Evolutionary conservation across 352 stramenopile genomes (phyloP).

Genomic region (Blastocystis sp.): DNA sequence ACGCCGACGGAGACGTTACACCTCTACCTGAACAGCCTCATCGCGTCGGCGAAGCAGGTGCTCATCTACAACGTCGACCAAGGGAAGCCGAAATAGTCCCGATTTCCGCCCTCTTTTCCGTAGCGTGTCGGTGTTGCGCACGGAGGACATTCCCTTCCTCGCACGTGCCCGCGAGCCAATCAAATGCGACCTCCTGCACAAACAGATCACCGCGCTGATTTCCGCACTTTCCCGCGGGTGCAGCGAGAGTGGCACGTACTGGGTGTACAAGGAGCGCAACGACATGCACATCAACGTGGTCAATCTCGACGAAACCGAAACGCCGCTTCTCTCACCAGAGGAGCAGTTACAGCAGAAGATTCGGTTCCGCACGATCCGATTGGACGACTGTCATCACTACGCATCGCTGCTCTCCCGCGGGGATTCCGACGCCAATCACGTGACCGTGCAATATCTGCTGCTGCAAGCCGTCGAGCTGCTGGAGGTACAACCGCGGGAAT

Average conservation of each 20-base stretch:
- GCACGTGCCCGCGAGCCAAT: background rate
- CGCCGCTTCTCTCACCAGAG: background rate
- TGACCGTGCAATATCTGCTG: background rate
- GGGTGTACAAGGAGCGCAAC: constrained; percentile 5
- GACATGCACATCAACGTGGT: background rate
- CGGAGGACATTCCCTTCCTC: constrained; percentile 10
- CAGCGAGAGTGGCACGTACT: background rate
- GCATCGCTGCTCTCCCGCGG: background rate
- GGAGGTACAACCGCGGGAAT: background rate
- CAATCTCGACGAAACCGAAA: background rate
- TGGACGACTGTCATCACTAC: constrained; percentile 7
- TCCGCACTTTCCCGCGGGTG: background rate
- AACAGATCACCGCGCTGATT: background rate
- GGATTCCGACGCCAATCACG: background rate
- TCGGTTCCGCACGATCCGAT: background rate
- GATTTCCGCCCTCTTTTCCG: background rate
- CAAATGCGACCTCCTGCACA: background rate
- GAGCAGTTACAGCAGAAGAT: background rate
- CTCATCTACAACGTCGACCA: constrained; percentile 31
- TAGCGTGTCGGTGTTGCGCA: constrained; percentile 2
- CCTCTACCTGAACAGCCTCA: constrained; percentile 16
- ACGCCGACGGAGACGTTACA: background rate
- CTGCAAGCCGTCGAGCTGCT: background rate
- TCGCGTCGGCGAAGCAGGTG: constrained; percentile 8
- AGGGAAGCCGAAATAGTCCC: constrained; percentile 10